Percentiles rank a stretch among this genome's conserved stretches.
These are phyloP conservation scores for Magnusiomyces clavatus DNA, from an alignment of 1,139 yeast genomes.

Conservation along the genomic window DNA sequence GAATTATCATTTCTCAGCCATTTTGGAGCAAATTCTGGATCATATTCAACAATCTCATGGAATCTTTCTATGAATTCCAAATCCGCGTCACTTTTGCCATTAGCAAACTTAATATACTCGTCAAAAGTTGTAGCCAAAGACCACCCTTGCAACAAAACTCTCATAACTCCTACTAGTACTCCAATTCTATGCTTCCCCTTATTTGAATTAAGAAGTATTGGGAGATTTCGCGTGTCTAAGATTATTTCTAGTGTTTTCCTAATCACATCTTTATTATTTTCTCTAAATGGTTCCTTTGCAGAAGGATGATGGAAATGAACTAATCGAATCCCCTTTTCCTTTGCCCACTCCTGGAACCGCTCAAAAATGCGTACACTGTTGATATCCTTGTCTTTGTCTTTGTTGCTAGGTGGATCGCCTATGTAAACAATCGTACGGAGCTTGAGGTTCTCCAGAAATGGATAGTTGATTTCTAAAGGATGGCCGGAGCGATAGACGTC, in stretches of 20 bases:
- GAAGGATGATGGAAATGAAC: constrained; percentile 59
- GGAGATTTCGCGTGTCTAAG: constrained; percentile 66
- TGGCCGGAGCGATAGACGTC: constrained; percentile 87
- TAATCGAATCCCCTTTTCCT: constrained; percentile 46
- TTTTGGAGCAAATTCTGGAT: constrained; percentile 28
- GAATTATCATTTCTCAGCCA: constrained; percentile 19
- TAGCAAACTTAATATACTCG: constrained; percentile 87
- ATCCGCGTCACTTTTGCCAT: constrained; percentile 89
- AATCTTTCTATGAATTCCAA: constrained; percentile 43
- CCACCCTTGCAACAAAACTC: constrained; percentile 89
- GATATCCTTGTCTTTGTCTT: constrained; percentile 44
- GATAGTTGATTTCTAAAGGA: constrained; percentile 79
- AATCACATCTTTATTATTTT: constrained; percentile 50
- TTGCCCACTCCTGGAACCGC: constrained; percentile 61
- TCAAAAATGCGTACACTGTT: constrained; percentile 17
- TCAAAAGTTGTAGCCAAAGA: constrained; percentile 86
- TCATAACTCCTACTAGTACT: constrained; percentile 77
- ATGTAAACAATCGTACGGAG: constrained; percentile 71
- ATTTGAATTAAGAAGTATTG: constrained; percentile 82
- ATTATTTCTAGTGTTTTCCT: constrained; percentile 56
- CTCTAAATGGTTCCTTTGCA: constrained; percentile 67
- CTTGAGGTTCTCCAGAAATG: constrained; percentile 59
- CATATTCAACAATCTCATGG: constrained; percentile 23
- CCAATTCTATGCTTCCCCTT: constrained; percentile 96
- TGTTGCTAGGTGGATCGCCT: constrained; percentile 43